These are phyloP conservation scores for Didymella lethalis DNA, from an alignment of 2,329 filamentous ascomycete species.

Conservation along the genomic window DNA sequence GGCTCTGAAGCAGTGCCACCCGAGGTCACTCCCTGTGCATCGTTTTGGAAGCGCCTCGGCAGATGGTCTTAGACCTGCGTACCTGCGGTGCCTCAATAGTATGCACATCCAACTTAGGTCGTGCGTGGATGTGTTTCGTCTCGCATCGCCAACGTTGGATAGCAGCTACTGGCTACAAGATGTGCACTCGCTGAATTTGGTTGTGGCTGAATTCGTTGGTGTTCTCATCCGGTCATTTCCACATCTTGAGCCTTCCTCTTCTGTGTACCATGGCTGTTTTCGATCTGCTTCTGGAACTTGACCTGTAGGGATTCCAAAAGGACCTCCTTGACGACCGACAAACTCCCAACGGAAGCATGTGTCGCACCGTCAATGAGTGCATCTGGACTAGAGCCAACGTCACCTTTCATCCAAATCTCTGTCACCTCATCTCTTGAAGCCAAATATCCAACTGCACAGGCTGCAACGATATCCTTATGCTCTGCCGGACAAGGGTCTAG, in stretches of 20 bases:
- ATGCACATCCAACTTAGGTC: constrained; percentile 2
- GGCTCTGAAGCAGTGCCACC: constrained; percentile 19
- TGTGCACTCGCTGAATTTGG: background rate
- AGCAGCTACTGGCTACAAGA: constrained; percentile 1
- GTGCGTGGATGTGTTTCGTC: constrained; percentile 1
- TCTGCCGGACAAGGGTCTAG: constrained; percentile 85
- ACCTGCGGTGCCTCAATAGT: constrained; percentile 11
- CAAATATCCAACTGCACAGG: constrained; percentile 90
- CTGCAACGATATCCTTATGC: constrained; percentile 77
- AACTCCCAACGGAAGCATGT: constrained; percentile 66
- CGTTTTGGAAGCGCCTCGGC: background rate
- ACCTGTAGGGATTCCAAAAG: constrained; percentile 60
- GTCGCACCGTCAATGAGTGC: constrained; percentile 69
- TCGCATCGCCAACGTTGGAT: background rate
- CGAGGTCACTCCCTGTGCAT: background rate
- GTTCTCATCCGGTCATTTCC: constrained; percentile 44
- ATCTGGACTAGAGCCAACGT: constrained; percentile 59
- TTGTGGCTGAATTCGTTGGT: background rate
- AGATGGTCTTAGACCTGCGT: constrained; percentile 13
- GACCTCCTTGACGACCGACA: constrained; percentile 68
- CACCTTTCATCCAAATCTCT: constrained; percentile 91
- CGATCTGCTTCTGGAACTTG: constrained; percentile 40
- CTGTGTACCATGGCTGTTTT: constrained; percentile 23
- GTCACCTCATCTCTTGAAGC: constrained; percentile 89
- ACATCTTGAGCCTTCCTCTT: constrained; percentile 44